Percentiles rank a stretch among this genome's conserved stretches.
These are phyloP conservation scores for Chalciporus chontae DNA, from an alignment of 768 basidiomycete species.

Conservation along the genomic window DNA sequence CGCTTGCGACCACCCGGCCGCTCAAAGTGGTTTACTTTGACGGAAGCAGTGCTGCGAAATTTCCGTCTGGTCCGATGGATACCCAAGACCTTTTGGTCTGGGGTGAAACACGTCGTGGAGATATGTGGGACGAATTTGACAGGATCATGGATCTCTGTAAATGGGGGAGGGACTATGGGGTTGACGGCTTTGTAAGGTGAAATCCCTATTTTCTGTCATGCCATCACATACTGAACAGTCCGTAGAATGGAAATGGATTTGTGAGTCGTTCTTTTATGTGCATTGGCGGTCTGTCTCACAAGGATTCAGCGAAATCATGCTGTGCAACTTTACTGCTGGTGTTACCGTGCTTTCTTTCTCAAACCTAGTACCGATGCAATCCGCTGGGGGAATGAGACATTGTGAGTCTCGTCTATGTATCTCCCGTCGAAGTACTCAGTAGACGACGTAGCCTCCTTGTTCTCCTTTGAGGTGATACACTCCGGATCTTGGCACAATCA, in stretches of 20 bases:
- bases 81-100: constrained; percentile 46
- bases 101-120: constrained; percentile 28
- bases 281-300: neutral
- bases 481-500: constrained; percentile 33
- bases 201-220: neutral
- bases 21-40: constrained; percentile 52
- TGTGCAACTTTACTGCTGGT: constrained; percentile 32
- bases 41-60: constrained; percentile 46
- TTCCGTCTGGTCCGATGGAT: constrained; percentile 40
- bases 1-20: constrained; percentile 22
- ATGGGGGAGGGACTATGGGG: constrained; percentile 38
- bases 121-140: constrained; percentile 27
- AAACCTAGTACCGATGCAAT: constrained; percentile 2
- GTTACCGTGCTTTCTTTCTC: constrained; percentile 21
- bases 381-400: neutral
- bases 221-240: neutral
- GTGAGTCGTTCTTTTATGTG: constrained; percentile 13
- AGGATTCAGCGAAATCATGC: constrained; percentile 33
- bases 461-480: constrained; percentile 4
- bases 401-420: neutral
- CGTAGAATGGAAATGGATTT: constrained; percentile 31
- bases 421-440: neutral
- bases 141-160: constrained; percentile 40
- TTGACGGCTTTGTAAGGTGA: constrained; percentile 49
- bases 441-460: neutral